These are phyloP conservation scores for Lotmaria passim DNA, from an alignment of 208 protist genomes.

Conservation along the genomic window DNA sequence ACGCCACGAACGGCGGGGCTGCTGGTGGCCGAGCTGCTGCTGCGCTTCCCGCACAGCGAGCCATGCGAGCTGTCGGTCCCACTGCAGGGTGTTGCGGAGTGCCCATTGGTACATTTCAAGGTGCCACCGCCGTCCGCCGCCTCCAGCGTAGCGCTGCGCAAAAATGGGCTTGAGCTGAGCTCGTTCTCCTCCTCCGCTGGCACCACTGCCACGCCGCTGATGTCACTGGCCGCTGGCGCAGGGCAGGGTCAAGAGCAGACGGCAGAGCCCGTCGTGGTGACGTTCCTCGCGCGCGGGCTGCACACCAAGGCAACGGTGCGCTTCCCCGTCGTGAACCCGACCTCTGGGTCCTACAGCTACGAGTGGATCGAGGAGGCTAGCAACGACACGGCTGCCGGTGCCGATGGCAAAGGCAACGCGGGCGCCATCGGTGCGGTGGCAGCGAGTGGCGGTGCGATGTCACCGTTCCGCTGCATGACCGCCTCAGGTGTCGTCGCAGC, in stretches of 20 bases:
- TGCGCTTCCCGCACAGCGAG: slow-evolving; percentile 66
- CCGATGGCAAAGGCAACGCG: not conserved
- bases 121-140: slow-evolving; percentile 42
- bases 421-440: not conserved
- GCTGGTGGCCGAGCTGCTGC: slow-evolving; percentile 48
- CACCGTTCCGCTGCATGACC: slow-evolving; percentile 93
- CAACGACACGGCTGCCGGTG: slow-evolving; percentile 6
- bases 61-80: slow-evolving; percentile 49
- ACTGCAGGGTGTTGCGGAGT: slow-evolving; percentile 82
- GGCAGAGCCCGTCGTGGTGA: slow-evolving; percentile 74
- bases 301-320: slow-evolving; percentile 83
- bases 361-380: slow-evolving; percentile 84
- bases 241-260: not conserved
- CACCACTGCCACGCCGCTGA: too few relatives aligned
- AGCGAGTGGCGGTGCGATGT: slow-evolving; percentile 26
- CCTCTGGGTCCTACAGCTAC: slow-evolving; percentile 90
- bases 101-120: slow-evolving; percentile 97
- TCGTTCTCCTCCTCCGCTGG: not conserved
- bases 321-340: slow-evolving; percentile 97
- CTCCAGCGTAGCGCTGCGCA: not conserved
- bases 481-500: slow-evolving; percentile 70
- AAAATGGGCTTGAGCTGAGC: not conserved
- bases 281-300: slow-evolving; percentile 93
- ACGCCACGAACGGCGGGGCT: slow-evolving; percentile 74
- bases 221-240: not conserved